Evolutionary conservation across 2,329 filamentous ascomycete species (phyloP), one percentile per base, ranked within the genome.

Genomic region (Cordyceps tenuipes): DNA sequence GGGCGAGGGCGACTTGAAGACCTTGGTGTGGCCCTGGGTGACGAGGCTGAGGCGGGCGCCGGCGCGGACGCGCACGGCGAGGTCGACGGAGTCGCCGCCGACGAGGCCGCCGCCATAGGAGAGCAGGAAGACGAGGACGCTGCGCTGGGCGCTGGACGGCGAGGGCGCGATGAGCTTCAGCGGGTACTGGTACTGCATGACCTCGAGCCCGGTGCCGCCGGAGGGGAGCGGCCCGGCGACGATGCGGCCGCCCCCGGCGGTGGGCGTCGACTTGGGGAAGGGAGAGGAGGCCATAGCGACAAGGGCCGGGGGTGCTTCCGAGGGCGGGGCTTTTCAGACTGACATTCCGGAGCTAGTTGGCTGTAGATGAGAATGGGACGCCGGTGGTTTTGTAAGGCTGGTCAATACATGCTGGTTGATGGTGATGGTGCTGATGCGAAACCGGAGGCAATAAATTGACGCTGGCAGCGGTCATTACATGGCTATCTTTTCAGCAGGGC

Each of bases 41-140:
- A 83, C 82, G 41, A 87, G 75, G 66, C 79, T 84, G 58, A 97
- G 82, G 62, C 85, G 86, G 5, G 90, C 87, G 2, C 76, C 74
- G 3, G 79, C 66, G 12, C 83, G 82, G 52, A 96, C 78, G 10
- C 81, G 79, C 63, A 96, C 82, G 21, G 79, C 77, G 29, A 99
- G 82, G 68, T 87, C 79, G 71, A 97, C 87, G 64, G 83, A 79
- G 72, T 99, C 94, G 47, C 92, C 91, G 13, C 88, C 90, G 1
- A 99, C 89, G 15, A 99, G 83, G 2, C 94, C 94, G 48, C 94
- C 94, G 54, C 94, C 94, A 70, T 97, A 99, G 0, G 92, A 96
- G 53, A 99, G 81, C 43, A 97, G 80, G 70, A 96, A 97, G 46
- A 96, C 86, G 36, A 94, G 83, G 9, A 91, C 81, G 60, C 89